These are phyloP conservation scores for Eruca vesicaria DNA, from an alignment of 441 rosid species.

Conservation along the genomic window DNA sequence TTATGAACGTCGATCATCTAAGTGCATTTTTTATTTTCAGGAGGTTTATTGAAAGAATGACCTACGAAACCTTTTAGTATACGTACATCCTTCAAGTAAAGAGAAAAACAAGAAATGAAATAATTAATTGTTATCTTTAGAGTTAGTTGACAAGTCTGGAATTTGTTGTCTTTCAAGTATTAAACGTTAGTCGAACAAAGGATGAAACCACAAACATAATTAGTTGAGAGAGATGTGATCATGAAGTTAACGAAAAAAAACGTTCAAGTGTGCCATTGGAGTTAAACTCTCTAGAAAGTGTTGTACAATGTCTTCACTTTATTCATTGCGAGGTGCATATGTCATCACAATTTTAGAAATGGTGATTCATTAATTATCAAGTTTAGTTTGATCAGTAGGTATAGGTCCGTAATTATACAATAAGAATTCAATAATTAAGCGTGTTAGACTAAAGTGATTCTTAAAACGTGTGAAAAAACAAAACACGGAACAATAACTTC, in stretches of 20 bases:
- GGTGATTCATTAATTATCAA: not conserved
- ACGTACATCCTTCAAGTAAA: too few species aligned
- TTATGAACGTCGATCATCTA: not conserved
- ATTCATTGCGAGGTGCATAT: not conserved
- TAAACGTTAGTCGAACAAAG: not conserved
- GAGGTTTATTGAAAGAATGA: not conserved
- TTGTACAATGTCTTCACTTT: not conserved
- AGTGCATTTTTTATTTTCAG: not conserved
- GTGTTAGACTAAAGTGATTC: not conserved
- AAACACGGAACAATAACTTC: not conserved
- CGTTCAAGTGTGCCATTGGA: not conserved
- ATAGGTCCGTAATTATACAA: not conserved
- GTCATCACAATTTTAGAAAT: not conserved
- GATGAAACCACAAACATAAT: not conserved
- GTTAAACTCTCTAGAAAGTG: not conserved
- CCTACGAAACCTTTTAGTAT: not conserved
- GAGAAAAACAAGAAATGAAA: too few species aligned
- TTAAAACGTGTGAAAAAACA: not conserved
- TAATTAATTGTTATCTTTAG: not conserved
- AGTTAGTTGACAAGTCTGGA: not conserved
- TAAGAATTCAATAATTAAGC: not conserved
- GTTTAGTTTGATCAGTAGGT: not conserved
- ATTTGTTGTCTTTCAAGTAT: not conserved
- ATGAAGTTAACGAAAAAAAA: not conserved
- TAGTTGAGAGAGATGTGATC: not conserved